Evolutionary conservation across 148 eudicot genomes (phyloP), one percentile per base, ranked within the genome.

Genomic region (Amaranthus cruentus): DNA sequence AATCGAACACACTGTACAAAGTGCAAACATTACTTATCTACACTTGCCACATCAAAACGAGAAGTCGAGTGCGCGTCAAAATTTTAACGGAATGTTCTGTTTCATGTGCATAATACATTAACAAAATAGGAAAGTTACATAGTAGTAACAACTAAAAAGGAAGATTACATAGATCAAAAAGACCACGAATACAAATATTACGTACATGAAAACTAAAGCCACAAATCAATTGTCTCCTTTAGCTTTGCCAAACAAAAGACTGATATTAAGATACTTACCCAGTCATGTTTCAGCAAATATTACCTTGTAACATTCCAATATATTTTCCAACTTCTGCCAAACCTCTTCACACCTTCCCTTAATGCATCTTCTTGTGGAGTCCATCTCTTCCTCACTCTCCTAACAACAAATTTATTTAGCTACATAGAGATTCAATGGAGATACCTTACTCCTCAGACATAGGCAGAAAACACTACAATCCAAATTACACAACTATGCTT

Each of bases 231-330:
- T 7, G 12, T 13, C 59, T 55, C 44, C 55, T 4, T 10, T 13
- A 6, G 78, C 55, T 58, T 21, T 21, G 49, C 47, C 56, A 67
- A 18, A 18, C 72, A 68, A 50, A 28, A 67, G 47, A 18, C 47
- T 59, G 55, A 9, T 49, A 56, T 76, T 69, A 52, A 4, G 55
- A 7, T 9, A 68, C 62, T 18, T 7, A 14, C 18, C 71, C 76
- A 0, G 61, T 76, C 87, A 93, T 10, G 72, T 90, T 90, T 71
- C 98, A 83, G 94, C 96, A 93, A 91, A 88, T 60, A 67, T 48
- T 48, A 85, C 86, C 3, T 69, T 73, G 56, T 84, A 73, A 0
- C 75, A 42, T 46, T 58, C 62, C 65, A 82, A 62, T 62, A 91
- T 93, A 8, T 55, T 6, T 83, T 82, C 97, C 97, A 93, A 69